These are phyloP conservation scores for Spencermartinsiella ligniputridi DNA, from an alignment of 1,139 yeast genomes.

Conservation along the genomic window DNA sequence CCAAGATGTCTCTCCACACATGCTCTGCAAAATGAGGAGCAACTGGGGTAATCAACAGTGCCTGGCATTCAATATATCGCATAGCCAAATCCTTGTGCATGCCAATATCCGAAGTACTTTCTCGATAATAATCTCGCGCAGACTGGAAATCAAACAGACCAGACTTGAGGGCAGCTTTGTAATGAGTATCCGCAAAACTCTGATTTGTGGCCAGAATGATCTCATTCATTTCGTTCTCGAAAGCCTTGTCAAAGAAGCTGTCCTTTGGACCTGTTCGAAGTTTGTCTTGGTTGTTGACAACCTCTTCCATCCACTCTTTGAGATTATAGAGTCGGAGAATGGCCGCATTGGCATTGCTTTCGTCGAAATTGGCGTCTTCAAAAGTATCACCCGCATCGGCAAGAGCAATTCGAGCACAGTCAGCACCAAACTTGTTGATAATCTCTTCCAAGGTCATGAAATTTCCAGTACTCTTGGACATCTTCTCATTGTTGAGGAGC, in stretches of 20 bases:
- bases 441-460: slow-evolving; percentile 86
- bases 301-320: slow-evolving; percentile 93
- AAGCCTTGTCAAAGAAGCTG: slow-evolving; percentile 79
- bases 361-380: slow-evolving; percentile 98
- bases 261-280: slow-evolving; percentile 66
- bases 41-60: slow-evolving; percentile 78
- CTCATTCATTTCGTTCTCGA: slow-evolving; percentile 89
- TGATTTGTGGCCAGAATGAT: slow-evolving; percentile 69
- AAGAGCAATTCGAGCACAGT: slow-evolving; percentile 93
- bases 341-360: slow-evolving; percentile 94
- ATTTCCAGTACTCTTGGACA: slow-evolving; percentile 98
- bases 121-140: slow-evolving; percentile 95
- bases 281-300: slow-evolving; percentile 45
- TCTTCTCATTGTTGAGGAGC: slow-evolving; percentile 90
- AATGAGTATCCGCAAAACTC: slow-evolving; percentile 67
- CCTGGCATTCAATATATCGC: slow-evolving; percentile 81
- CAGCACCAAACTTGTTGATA: slow-evolving; percentile 91
- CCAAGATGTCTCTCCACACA: slow-evolving; percentile 77
- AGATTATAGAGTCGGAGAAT: slow-evolving; percentile 86
- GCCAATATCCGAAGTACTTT: slow-evolving; percentile 54
- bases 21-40: slow-evolving; percentile 96
- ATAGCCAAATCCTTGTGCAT: slow-evolving; percentile 83
- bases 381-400: slow-evolving; percentile 98
- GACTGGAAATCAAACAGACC: slow-evolving; percentile 94
- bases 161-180: slow-evolving; percentile 81